Percentiles rank a stretch among this genome's conserved stretches.
These are phyloP conservation scores for Metschnikowia shivogae DNA, from an alignment of 805 yeast species.

Conservation along the genomic window DNA sequence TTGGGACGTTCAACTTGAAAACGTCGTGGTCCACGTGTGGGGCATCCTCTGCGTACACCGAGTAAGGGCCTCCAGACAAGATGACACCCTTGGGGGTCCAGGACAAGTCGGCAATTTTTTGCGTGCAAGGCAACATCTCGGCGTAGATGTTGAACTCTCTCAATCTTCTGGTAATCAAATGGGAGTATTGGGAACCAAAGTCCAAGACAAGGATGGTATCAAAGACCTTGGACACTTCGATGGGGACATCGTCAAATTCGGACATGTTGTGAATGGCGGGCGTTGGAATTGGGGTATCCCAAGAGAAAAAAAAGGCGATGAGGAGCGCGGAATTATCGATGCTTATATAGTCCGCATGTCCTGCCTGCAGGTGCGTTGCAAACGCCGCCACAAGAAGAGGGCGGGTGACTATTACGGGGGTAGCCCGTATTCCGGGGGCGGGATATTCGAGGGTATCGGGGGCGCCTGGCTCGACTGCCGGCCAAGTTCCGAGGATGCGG, in stretches of 20 bases:
- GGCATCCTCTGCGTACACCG: conserved; percentile 91
- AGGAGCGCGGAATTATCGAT: conserved; percentile 1
- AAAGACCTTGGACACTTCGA: conserved; percentile 80
- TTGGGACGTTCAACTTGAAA: conserved; percentile 87
- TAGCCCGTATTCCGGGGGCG: not conserved
- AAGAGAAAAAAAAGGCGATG: conserved; percentile 2
- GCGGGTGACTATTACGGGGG: conserved; percentile 5
- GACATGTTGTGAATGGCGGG: conserved; percentile 1
- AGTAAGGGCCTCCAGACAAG: conserved; percentile 95
- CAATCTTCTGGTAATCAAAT: conserved; percentile 91
- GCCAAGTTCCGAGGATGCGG: conserved; percentile 1
- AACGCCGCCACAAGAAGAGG: not conserved
- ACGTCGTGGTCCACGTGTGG: conserved; percentile 97
- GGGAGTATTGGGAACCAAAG: conserved; percentile 98
- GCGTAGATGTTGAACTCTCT: conserved; percentile 98
- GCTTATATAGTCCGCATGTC: conserved; percentile 3
- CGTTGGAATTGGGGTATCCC: conserved; percentile 4
- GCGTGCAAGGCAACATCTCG: conserved; percentile 99
- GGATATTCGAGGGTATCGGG: not conserved
- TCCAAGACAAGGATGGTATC: conserved; percentile 97
- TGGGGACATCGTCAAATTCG: conserved; percentile 33
- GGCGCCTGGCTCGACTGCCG: not conserved
- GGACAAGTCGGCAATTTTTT: conserved; percentile 83
- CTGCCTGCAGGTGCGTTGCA: not conserved
- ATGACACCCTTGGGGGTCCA: conserved; percentile 98